Conservation (phyloP, 108 stramenopile genomes). For the Epipyxis sp. region DNA sequence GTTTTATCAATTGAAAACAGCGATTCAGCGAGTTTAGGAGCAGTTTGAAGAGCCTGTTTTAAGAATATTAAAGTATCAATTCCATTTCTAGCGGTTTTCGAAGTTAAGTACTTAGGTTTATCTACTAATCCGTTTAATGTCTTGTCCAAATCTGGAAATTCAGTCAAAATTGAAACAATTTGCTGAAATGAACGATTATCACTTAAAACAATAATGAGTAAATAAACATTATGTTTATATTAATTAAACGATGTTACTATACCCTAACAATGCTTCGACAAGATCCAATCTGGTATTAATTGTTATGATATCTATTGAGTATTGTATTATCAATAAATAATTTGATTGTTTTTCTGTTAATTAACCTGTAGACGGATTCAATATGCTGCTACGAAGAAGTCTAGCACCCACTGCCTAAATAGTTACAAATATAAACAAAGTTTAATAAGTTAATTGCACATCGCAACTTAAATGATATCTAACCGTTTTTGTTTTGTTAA, state of each 20-base stretch:
- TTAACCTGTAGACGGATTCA: conserved; percentile 41
- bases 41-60: too few relatives aligned
- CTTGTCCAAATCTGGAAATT: conserved; percentile 46
- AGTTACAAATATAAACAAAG: background rate
- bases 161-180: conserved; percentile 25
- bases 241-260: too few relatives aligned
- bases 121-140: conserved; percentile 46
- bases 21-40: too few relatives aligned
- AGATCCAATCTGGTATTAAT: too few relatives aligned
- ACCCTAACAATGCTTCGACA: too few relatives aligned
- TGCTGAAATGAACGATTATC: too few relatives aligned
- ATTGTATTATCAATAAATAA: too few relatives aligned
- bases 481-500: conserved; percentile 51
- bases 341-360: too few relatives aligned
- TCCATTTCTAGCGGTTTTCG: background rate
- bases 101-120: background rate
- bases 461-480: background rate
- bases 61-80: conserved; percentile 27
- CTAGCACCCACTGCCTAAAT: conserved; percentile 42
- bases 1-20: too few relatives aligned
- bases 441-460: background rate
- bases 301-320: too few relatives aligned
- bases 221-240: too few relatives aligned
- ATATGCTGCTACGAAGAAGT: conserved; percentile 41
- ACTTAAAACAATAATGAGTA: too few relatives aligned